Conservation (phyloP, 139 green algal species). For the Closterium sp. region DNA sequence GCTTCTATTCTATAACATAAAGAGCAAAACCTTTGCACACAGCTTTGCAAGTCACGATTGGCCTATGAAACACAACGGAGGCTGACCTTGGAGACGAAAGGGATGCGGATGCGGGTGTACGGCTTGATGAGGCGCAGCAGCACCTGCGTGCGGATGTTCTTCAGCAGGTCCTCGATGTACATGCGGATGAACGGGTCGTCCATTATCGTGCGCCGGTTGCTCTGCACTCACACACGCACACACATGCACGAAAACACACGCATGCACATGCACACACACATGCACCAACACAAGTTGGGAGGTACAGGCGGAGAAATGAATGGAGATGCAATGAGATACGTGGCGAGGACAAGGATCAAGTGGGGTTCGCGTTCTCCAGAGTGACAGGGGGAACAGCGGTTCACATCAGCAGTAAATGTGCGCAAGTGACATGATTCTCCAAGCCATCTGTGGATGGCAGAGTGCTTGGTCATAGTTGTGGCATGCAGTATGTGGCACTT, state of each 20-base stretch:
- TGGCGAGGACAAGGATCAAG: neutral
- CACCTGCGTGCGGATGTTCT: constrained; percentile 92
- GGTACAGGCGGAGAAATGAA: neutral
- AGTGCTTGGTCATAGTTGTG: neutral
- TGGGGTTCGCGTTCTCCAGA: too few relatives aligned
- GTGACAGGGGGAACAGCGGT: neutral
- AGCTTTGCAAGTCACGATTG: too few relatives aligned
- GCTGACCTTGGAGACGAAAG: constrained; percentile 73
- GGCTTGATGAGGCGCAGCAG: constrained; percentile 86
- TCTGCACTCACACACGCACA: constrained; percentile 16
- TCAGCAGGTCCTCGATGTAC: constrained; percentile 94
- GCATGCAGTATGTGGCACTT: neutral
- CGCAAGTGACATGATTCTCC: too few relatives aligned
- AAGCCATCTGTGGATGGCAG: too few relatives aligned
- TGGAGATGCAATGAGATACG: neutral
- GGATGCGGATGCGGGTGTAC: constrained; percentile 88
- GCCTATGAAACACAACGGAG: neutral
- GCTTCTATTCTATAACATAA: too few relatives aligned
- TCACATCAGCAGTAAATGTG: neutral
- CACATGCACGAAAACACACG: neutral
- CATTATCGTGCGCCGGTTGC: constrained; percentile 78
- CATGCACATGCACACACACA: constrained; percentile 1
- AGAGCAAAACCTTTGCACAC: too few relatives aligned
- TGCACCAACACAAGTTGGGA: neutral
- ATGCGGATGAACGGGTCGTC: constrained; percentile 94